Evolutionary conservation across 2,329 filamentous ascomycete species (phyloP), one percentile per base, ranked within the genome.

Genomic region (Aspergillus melleus): DNA sequence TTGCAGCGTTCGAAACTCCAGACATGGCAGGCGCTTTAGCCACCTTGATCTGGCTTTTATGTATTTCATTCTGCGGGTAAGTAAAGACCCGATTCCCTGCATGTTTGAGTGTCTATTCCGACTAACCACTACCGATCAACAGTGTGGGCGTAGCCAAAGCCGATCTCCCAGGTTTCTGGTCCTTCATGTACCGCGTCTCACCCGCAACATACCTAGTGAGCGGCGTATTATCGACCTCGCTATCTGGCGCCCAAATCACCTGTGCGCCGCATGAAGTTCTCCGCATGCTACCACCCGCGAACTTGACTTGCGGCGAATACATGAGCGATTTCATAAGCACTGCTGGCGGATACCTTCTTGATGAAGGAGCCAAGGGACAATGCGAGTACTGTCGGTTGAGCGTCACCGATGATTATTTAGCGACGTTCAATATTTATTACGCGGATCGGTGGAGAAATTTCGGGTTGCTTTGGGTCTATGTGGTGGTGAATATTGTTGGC

Each of bases 181-280:
- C 86, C 65, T 92, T 91, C 78, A 91, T 91, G 88, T 90, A 91
- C 75, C 82, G 85, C 39, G 79, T 87, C 36, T 86, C 83, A 0
- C 88, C 88, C 0, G 88, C 90, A 62, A 90, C 86, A 0, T 91
- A 90, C 54, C 77, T 81, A 10, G 78, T 81, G 24, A 77, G 78
- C 10, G 75, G 76, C 20, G 75, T 81, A 64, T 58, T 77, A 11
- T 74, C 77, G 0, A 77, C 75, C 3, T 77, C 75, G 47, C 68
- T 77, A 6, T 68, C 73, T 0, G 70, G 72, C 24, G 62, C 70
- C 0, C 42, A 58, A 0, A 71, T 72, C 22, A 19, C 55, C 49
- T 78, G 76, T 56, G 70, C 70, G 14, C 14, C 49, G 0, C 62
- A 72, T 47, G 76, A 78, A 60, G 62, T 68, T 49, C 65, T 77